Conservation (phyloP, 2,329 filamentous ascomycete genomes). For the Penicillium sp. region DNA sequence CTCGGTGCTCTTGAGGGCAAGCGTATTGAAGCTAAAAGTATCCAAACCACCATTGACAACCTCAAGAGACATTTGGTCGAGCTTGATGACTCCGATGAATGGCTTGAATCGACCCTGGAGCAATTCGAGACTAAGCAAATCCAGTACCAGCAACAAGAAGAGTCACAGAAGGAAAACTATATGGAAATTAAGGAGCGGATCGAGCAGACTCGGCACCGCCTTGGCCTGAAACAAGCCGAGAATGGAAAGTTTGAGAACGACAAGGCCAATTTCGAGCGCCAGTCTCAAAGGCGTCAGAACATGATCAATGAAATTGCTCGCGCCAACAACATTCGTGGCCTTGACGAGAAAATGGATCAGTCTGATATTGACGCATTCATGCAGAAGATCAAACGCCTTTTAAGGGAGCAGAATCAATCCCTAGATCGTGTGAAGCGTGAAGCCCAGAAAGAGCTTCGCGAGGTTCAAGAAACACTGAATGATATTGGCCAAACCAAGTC, state of each 20-base stretch:
- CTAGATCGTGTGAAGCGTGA: conserved; percentile 73
- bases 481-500: conserved; percentile 72
- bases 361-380: conserved; percentile 72
- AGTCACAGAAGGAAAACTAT: conserved; percentile 64
- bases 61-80: conserved; percentile 71
- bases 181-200: conserved; percentile 58
- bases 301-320: conserved; percentile 77
- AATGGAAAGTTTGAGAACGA: conserved; percentile 77
- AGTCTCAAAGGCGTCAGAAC: conserved; percentile 67
- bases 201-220: conserved; percentile 44
- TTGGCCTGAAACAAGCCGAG: conserved; percentile 44
- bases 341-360: conserved; percentile 74
- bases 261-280: conserved; percentile 80
- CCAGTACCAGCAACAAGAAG: conserved; percentile 62
- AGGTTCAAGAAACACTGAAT: conserved; percentile 69
- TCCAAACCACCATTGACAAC: conserved; percentile 67
- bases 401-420: conserved; percentile 73
- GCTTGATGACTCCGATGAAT: conserved; percentile 73
- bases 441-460: conserved; percentile 69
- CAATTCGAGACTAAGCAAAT: conserved; percentile 75
- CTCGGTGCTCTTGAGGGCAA: conserved; percentile 75
- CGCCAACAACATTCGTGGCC: conserved; percentile 77
- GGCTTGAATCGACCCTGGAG: conserved; percentile 67
- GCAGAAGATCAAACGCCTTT: conserved; percentile 69
- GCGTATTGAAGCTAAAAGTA: conserved; percentile 67